These are phyloP conservation scores for Xylaria sp. DNA, from an alignment of 2,329 filamentous ascomycete species.

Conservation along the genomic window DNA sequence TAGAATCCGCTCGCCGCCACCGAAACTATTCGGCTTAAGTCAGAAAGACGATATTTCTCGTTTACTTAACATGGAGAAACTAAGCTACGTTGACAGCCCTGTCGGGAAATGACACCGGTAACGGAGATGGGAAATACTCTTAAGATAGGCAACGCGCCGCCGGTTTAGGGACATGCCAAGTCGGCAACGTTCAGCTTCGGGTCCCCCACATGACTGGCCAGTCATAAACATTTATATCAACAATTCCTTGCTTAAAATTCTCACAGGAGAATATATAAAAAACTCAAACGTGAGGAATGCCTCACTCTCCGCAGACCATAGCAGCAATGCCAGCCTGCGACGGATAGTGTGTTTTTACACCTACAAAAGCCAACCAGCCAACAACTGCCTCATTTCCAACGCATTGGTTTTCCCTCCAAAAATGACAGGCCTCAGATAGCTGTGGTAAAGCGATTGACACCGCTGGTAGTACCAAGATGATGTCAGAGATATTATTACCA, in stretches of 20 bases:
- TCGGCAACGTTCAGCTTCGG: neutral
- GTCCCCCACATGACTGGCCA: neutral
- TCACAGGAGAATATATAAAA: neutral
- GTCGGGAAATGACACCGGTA: neutral
- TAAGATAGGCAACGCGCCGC: no score
- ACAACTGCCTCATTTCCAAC: neutral
- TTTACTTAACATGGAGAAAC: neutral
- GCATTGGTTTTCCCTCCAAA: neutral
- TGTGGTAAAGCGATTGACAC: neutral
- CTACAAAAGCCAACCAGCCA: neutral
- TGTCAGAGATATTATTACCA: neutral
- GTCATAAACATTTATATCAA: neutral
- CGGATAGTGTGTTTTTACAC: neutral
- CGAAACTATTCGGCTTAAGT: neutral
- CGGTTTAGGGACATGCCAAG: neutral
- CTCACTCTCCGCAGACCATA: neutral
- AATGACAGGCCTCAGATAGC: neutral
- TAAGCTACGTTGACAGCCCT: neutral
- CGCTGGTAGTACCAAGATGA: neutral
- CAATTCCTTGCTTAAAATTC: neutral
- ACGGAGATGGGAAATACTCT: neutral
- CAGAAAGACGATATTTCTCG: neutral
- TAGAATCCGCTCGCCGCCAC: no score
- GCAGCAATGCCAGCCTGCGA: no score
- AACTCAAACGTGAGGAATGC: neutral